Evolutionary conservation across 2,329 filamentous ascomycete genomes (phyloP), one percentile per base, ranked within the genome.

Genomic region (Pseudocercospora ulei): DNA sequence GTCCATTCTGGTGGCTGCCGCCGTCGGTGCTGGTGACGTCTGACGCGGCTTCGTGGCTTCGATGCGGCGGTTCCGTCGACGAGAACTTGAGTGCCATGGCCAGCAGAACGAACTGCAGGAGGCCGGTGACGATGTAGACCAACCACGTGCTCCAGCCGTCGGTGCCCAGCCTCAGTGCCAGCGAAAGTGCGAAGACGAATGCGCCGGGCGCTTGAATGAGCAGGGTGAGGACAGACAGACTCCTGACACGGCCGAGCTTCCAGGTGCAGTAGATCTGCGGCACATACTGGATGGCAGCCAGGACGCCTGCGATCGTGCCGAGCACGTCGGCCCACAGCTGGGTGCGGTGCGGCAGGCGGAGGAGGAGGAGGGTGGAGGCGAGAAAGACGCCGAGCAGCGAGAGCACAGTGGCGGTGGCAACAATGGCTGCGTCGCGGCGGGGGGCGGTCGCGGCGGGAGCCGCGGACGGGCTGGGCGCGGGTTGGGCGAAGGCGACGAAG

Each of bases 141-240:
- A 85, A 78, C 90, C 90, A 98, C 0, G 86, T 85, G 62, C 87
- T 95, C 90, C 90, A 98, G 0, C 88, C 88, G 20, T 73, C 76
- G 54, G 70, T 70, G 0, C 90, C 90, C 12, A 95, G 71, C 29
- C 90, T 74, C 5, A 75, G 39, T 37, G 49, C 58, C 27, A 98
- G 65, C 59, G 86, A 95, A 7, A 73, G 79, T 0, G 88, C 86
- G 65, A 93, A 96, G 4, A 98, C 66, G 51, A 94, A 79, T 43
- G 85, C 86, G 0, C 90, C 90, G 0, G 90, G 90, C 0, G 88
- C 95, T 62, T 98, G 90, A 20, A 98, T 94, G 58, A 82, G 82
- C 87, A 98, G 96, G 81, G 95, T 96, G 3, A 85, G 80, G 40
- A 98, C 90, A 56, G 85, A 94, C 53, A 98, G 66, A 59, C 86